Evolutionary conservation across 495 filamentous ascomycete genomes (phyloP), one percentile per base, ranked within the genome.

Genomic region (Tuber melanosporum): DNA sequence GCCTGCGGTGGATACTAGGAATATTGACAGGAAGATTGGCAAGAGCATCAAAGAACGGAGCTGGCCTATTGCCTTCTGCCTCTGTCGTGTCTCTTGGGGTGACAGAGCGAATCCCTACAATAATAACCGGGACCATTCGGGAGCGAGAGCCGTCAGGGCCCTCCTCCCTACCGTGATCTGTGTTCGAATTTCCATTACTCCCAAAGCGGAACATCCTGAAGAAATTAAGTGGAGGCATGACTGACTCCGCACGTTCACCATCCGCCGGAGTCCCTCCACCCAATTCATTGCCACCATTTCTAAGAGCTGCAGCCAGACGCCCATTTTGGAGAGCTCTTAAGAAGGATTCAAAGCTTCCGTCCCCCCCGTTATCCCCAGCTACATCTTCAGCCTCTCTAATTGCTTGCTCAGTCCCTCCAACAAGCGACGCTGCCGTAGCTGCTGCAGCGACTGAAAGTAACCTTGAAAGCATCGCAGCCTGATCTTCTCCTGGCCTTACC

Each of bases 91-190:
- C 87, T 62, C 87, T 85, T 22, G 90, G 86, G 26, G 88, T 88
- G 52, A 92, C 90, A 17, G 91, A 92, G 45, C 91, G 87, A 62
- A 93, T 92, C 15, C 92, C 91, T 70, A 93, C 91, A 62, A 93
- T 83, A 70, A 83, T 83, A 44, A 83, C 82, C 42, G 82, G 82
- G 43, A 83, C 82, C 82, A 83, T 83, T 69, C 82, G 77, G 74
- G 80, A 76, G 9, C 79, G 79, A 36, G 75, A 88, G 45, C 88
- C 90, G 74, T 91, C 90, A 36, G 78, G 73, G n/a, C 84, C 86
- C 70, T 89, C 88, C 36, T 84, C 84, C 43, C 84, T 73, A 71
- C 86, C 83, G 72, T 88, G 88, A 36, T 85, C 84, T 74, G 84
- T 74, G 72, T 86, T 84, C 69, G 81, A 75, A 71, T 69, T 81